Conservation (phyloP, 129 eudicot species). For the Flaveria brownii region DNA sequence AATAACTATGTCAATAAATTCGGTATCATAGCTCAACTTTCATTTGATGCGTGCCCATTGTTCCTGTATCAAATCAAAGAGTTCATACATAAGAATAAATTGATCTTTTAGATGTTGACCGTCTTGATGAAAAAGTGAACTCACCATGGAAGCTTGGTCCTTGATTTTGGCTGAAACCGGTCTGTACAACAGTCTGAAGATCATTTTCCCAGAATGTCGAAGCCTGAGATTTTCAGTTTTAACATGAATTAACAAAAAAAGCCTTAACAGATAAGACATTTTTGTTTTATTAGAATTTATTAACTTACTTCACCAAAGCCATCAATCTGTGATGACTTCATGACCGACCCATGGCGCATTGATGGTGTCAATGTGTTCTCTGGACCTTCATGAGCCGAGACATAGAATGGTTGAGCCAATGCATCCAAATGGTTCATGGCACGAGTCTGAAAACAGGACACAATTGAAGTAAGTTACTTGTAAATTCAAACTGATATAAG, state of each 20-base stretch:
- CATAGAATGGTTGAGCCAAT: slow-evolving; percentile 48
- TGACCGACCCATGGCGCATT: slow-evolving; percentile 37
- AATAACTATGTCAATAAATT: slow-evolving; percentile 32
- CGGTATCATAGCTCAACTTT: slow-evolving; percentile 68
- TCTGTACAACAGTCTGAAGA: slow-evolving; percentile 75
- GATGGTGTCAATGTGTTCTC: slow-evolving; percentile 43
- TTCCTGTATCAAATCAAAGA: slow-evolving; percentile 43
- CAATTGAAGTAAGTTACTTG: background rate
- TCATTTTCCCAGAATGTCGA: slow-evolving; percentile 67
- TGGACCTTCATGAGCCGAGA: slow-evolving; percentile 43
- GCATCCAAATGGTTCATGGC: slow-evolving; percentile 46
- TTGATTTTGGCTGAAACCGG: slow-evolving; percentile 66
- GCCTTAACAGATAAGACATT: background rate
- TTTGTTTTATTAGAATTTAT: background rate
- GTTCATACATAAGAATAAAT: slow-evolving; percentile 24
- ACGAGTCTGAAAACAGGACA: slow-evolving; percentile 40
- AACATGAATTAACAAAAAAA: slow-evolving; percentile 17
- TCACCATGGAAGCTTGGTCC: slow-evolving; percentile 59
- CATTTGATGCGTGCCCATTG: slow-evolving; percentile 55
- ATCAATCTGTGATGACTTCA: slow-evolving; percentile 44
- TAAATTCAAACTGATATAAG: background rate
- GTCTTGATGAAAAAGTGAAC: slow-evolving; percentile 29
- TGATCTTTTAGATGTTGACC: background rate
- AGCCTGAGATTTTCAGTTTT: slow-evolving; percentile 36
- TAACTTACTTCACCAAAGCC: slow-evolving; percentile 46